Conservation (phyloP, 2,329 filamentous ascomycete species). For the Aspergillus terreus region DNA sequence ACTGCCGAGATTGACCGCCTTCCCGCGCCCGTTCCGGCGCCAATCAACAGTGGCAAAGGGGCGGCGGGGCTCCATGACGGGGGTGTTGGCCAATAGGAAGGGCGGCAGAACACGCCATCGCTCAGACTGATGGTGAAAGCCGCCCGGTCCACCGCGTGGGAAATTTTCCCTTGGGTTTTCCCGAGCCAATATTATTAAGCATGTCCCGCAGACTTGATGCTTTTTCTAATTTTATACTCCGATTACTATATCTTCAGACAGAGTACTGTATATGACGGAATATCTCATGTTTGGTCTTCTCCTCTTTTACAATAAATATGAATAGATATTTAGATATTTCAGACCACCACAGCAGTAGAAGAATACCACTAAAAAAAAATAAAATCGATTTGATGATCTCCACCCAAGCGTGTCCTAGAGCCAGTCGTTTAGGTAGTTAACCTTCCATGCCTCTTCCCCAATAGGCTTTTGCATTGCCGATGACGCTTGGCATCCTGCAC, state of each 20-base stretch:
- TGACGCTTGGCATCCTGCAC: slow-evolving; percentile 7
- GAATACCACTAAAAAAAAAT: background rate
- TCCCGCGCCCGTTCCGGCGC: background rate
- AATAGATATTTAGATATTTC: no score
- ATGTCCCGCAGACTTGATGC: no score
- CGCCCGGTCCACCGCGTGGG: slow-evolving; percentile 15
- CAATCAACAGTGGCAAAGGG: slow-evolving; percentile 6
- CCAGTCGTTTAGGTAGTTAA: background rate
- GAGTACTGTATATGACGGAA: no score
- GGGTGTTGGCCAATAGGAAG: slow-evolving; percentile 23
- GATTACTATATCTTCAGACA: no score
- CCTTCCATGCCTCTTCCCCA: background rate
- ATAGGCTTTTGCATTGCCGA: slow-evolving; percentile 4
- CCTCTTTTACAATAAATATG: no score
- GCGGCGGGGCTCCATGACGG: background rate
- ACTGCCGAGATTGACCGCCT: background rate
- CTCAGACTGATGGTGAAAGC: slow-evolving; percentile 27
- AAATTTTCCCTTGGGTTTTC: background rate
- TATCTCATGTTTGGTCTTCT: no score
- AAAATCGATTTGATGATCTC: background rate
- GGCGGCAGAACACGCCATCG: slow-evolving; percentile 30
- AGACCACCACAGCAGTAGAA: no score
- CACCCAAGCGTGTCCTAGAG: background rate
- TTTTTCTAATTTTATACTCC: no score
- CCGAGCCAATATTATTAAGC: no score